Base-by-base conservation (phyloP, 257 asterid species). In the Solanum sejunctum region DNA sequence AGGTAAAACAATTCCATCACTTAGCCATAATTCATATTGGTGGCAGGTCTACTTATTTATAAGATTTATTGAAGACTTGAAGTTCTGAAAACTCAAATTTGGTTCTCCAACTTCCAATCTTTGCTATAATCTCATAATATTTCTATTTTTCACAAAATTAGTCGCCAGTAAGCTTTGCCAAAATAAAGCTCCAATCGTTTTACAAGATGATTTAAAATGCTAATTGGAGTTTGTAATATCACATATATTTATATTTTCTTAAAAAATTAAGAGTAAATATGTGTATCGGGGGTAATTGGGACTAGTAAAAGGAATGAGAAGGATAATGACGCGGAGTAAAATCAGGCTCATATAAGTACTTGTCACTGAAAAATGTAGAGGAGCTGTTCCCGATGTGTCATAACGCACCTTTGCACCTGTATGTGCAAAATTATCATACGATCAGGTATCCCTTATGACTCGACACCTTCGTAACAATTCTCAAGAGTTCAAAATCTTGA, bases 311-410 rank as follows among this genome's bases (percentile, higher is more conserved):
- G 1, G 0, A 58, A 21, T 61, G 17, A 0, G 6, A 11, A 1
- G 39, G 0, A 2, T 0, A 3, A 3, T 61, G 36, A 61, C 0
- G 4, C 17, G 11, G 0, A 61, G 3, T 61, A 61, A 21, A 54
- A 61, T 21, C 39, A 11, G 5, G 13, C 5, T 12, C 0, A 8
- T 11, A 21, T 0, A 8, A 61, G 0, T 21, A 6, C 0, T 21
- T 61, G 0, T 0, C 16, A 10, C 17, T 1, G 0, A 61, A 58
- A 9, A 57, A 58, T 61, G 0, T 8, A 16, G 4, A 21, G 36
- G 70, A 9, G 64, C 9, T 3, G 28, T 13, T 10, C 7, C n/a
- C 9, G 28, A 3, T 58, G n/a, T 20, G 66, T 58, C 4, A 12
- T 9, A n/a, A 58, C 4, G 13, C 0, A 2, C 66, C 28, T n/a